Evolutionary conservation across 2,329 filamentous ascomycete genomes (phyloP), one percentile per base, ranked within the genome.

Genomic region (Nigrospora osmanthi): DNA sequence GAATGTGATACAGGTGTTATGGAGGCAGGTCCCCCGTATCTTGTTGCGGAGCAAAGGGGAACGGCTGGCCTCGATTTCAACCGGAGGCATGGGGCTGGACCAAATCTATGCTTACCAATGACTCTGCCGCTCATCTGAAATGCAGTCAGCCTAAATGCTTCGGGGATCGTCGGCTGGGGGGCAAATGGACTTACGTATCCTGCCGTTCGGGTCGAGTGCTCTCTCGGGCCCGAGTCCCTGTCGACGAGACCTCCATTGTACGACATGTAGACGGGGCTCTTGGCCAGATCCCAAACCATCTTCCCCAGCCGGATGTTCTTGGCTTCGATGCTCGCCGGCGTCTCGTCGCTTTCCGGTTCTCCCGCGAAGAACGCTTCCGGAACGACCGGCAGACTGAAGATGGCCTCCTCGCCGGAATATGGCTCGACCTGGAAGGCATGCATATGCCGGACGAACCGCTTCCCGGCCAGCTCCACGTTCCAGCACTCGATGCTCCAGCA

Each of bases 261-360:
- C 7, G 70, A 62, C 63, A 69, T 72, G 47, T 73, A 73, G 0
- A 59, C 64, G 1, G 70, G 70, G 11, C 60, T 59, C 50, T 73
- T 67, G 19, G 68, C 58, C 7, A 75, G 62, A 14, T 71, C 66
- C 71, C 72, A 75, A 56, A 66, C 70, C n/a, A 63, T 40, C 53
- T 61, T 68, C 10, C 72, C 72, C 11, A 72, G 58, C 19, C 54
- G 54, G 43, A 72, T 58, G 40, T 65, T 64, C 51, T 62, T 64
- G 48, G 66, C 57, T 6, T 57, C 55, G 52, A 66, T 64, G 4
- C 60, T 52, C 11, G 52, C 38, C 7, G 56, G 61, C 7, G 23
- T 23, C 1, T 47, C 52, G 52, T 53, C 50, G 13, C 52, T 53
- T 4, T 54, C 52, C 2, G 66, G 49, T 23, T 64, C 56, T 4